These are phyloP conservation scores for Gossypium gossypioides DNA, from an alignment of 441 rosid genomes.

Conservation along the genomic window DNA sequence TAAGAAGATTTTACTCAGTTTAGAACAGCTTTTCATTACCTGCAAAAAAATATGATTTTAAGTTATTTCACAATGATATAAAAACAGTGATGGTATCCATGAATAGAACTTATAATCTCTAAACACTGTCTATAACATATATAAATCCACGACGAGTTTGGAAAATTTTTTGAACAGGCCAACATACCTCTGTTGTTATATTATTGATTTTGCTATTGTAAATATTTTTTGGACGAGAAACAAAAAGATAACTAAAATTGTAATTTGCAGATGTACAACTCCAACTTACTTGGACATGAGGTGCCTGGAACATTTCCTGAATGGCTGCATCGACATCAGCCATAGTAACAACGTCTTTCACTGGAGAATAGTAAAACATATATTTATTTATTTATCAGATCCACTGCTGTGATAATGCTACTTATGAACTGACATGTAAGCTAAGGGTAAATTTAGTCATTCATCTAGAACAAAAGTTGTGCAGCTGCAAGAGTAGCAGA, in stretches of 20 bases:
- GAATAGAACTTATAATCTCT: background rate
- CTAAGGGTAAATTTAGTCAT: background rate
- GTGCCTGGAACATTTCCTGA: constrained; percentile 96
- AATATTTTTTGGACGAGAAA: background rate
- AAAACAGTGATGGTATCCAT: background rate
- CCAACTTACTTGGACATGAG: constrained; percentile 84
- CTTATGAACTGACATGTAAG: background rate
- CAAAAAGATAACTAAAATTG: background rate
- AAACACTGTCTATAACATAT: background rate
- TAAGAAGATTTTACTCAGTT: constrained; percentile 69
- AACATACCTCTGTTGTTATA: too few species aligned
- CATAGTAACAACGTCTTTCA: constrained; percentile 58
- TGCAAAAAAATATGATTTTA: constrained; percentile 22
- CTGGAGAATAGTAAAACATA: constrained; percentile 25
- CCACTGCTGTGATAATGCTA: background rate
- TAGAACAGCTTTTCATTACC: constrained; percentile 72
- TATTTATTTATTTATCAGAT: constrained; percentile 3
- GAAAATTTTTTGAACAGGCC: too few species aligned
- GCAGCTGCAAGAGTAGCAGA: background rate
- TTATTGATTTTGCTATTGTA: too few species aligned
- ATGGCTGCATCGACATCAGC: constrained; percentile 82
- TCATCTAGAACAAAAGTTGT: background rate
- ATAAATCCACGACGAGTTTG: too few species aligned
- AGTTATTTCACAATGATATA: background rate
- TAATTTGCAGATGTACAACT: background rate